Base-by-base conservation (phyloP, 2,329 filamentous ascomycete genomes). In the Penicillium hesseltinei region DNA sequence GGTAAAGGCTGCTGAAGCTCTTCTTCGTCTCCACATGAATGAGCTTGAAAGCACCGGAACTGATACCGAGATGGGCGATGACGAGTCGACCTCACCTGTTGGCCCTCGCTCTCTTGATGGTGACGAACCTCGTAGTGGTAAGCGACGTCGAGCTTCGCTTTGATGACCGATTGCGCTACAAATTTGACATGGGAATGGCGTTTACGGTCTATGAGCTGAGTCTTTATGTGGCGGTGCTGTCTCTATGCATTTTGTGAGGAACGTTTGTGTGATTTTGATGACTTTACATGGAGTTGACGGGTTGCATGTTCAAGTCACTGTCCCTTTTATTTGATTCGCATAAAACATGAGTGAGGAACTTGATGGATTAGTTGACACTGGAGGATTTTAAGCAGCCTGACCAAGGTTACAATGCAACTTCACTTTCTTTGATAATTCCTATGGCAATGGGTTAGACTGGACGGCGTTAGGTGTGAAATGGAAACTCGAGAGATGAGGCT, bases 1-100 rank as follows among this genome's bases (percentile, higher is more conserved):
- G 49, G 67, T 75, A 21, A 71, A 68, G 48, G 74, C 74, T 17
- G 74, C 74, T 5, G 73, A 75, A 62, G 72, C 74, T 23, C 62
- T 76, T 54, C 61, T 76, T 23, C 69, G 61, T 52, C 40, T 76
- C 23, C 68, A 72, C 33, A 71, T 71, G 68, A 69, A 73, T 53
- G 66, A 73, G 39, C 64, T 63, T 19, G 59, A 49, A 4, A 46
- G 31, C n/a, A 46, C 39, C 27, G 45, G 59, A 11, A n/a, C 7
- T 2, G 59, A 59, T 6, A 57, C 42, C 8, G 69, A 70, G 7
- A 43, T 49, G 39, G 47, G 46, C 13, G 48, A 60, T 19, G n/a
- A 50, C 15, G 36, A 17, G 7, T 2, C 4, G 19, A 19, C 40
- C 7, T 42, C 55, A 11, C 10, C 29, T 7, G 45, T 44, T 4